Conservation (phyloP, 2,329 filamentous ascomycete species). For the Phoma herbarum region DNA sequence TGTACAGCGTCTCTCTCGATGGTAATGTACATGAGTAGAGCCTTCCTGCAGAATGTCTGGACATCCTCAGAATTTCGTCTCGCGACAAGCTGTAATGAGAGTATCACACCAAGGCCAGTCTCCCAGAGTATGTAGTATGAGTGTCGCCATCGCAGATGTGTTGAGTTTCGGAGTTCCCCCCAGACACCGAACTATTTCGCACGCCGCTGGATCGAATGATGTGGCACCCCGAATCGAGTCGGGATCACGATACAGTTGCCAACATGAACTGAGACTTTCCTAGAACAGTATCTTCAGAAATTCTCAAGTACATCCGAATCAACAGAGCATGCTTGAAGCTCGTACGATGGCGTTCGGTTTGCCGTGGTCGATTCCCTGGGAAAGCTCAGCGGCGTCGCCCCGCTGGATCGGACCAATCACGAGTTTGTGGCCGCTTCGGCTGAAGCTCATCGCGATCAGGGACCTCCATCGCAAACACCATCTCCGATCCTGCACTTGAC, state of each 20-base stretch:
- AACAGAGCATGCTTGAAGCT: neutral
- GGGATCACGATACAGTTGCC: constrained; percentile 9
- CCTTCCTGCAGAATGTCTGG: no score
- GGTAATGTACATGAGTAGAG: no score
- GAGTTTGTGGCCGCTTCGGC: neutral
- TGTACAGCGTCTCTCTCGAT: neutral
- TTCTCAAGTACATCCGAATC: neutral
- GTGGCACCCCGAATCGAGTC: neutral
- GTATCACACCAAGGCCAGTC: no score
- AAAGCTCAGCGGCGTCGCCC: neutral
- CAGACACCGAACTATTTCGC: neutral
- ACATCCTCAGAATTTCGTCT: no score
- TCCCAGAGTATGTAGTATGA: no score
- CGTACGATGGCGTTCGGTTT: neutral
- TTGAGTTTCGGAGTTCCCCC: neutral
- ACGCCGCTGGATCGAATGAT: neutral
- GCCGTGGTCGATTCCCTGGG: neutral
- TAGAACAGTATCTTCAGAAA: neutral
- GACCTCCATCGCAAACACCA: neutral
- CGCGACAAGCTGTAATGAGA: no score
- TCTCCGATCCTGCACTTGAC: neutral
- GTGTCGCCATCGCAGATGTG: neutral
- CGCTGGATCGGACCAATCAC: neutral
- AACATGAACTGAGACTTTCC: neutral
- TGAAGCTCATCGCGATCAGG: neutral